Conservation (phyloP, 208 protist genomes). For the Trypanosoma grayi region DNA sequence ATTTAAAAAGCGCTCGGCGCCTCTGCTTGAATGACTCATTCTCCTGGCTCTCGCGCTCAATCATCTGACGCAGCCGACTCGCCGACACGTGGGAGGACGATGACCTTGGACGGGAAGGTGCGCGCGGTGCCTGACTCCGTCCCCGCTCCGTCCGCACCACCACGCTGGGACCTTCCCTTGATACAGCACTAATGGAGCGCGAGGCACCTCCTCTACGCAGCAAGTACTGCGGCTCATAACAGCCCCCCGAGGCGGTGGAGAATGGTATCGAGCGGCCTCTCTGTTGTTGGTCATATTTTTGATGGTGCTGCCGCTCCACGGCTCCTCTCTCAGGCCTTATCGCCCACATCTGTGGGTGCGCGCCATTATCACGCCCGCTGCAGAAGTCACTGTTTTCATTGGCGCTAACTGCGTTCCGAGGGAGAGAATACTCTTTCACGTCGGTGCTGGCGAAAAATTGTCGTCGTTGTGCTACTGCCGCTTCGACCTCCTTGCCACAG, state of each 20-base stretch:
- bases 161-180: not conserved
- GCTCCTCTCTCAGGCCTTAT: too few relatives aligned
- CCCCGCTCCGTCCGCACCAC: not conserved
- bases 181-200: not conserved
- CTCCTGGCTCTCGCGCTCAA: constrained; percentile 11
- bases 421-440: not conserved
- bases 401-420: not conserved
- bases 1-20: constrained; percentile 5
- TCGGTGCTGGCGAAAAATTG: not conserved
- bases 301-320: not conserved
- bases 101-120: not conserved
- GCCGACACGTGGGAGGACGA: not conserved
- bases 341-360: too few relatives aligned
- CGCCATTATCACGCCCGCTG: not conserved
- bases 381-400: not conserved
- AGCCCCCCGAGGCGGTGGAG: not conserved
- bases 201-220: not conserved
- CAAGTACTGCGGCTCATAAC: constrained; percentile 13
- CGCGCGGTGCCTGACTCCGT: not conserved
- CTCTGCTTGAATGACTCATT: constrained; percentile 4
- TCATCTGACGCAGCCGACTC: not conserved
- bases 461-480: not conserved
- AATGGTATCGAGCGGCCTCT: not conserved
- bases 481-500: not conserved
- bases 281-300: not conserved